These are phyloP conservation scores for Eudorina sp. DNA, from an alignment of 139 green algal species.

Conservation along the genomic window DNA sequence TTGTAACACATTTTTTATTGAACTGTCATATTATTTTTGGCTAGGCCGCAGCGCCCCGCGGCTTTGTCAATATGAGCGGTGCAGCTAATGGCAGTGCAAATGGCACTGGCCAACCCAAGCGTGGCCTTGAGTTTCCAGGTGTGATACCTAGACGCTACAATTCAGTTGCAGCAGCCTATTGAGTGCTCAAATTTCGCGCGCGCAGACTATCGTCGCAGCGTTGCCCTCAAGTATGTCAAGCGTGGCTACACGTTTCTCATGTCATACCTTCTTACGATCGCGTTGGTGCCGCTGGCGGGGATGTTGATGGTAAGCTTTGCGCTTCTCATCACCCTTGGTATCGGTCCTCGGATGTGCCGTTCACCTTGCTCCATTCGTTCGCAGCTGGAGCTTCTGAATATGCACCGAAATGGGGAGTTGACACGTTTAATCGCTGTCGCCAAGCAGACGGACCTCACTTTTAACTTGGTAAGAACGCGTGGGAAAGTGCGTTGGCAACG, in stretches of 20 bases:
- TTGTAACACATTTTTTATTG: too few relatives aligned
- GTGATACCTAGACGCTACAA: too few relatives aligned
- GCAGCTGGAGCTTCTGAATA: constrained; percentile 86
- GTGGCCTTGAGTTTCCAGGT: constrained; percentile 22
- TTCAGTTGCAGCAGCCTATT: background rate
- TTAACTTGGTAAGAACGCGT: constrained; percentile 86
- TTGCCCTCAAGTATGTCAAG: constrained; percentile 94
- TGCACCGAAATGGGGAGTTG: constrained; percentile 86
- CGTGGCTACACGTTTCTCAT: constrained; percentile 87
- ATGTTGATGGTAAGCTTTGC: constrained; percentile 45
- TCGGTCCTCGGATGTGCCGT: background rate
- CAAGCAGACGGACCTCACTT: constrained; percentile 85
- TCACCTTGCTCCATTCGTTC: background rate
- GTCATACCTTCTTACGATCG: constrained; percentile 76
- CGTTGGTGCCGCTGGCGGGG: constrained; percentile 75
- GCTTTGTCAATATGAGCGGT: constrained; percentile 14
- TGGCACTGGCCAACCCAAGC: background rate
- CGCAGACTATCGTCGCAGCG: constrained; percentile 59
- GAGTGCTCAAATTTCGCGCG: background rate
- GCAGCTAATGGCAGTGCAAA: background rate
- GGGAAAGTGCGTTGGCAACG: background rate
- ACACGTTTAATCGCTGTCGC: constrained; percentile 75
- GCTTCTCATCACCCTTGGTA: background rate
- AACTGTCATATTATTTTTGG: too few relatives aligned
- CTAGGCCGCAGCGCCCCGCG: constrained; percentile 5